Evolutionary conservation across 257 asterid species (phyloP), one percentile per base, ranked within the genome.

Genomic region (Plantago elongata): DNA sequence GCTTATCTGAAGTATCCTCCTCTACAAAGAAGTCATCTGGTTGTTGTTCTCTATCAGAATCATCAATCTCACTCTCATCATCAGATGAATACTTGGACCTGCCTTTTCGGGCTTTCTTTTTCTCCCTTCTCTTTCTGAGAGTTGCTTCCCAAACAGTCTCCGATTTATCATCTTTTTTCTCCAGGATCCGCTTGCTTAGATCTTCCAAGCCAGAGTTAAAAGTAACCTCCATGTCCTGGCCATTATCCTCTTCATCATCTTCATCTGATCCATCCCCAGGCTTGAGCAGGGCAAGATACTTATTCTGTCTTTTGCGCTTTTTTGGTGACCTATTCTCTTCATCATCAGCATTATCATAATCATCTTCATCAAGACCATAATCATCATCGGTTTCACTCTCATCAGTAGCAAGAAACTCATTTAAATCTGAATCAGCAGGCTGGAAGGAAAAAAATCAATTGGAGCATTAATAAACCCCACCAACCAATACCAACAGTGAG

Each of bases 101-200:
- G 22, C 72, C 79, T 66, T 82, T 89, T 43, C 83, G 69, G 37
- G 78, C 81, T 67, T 76, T 85, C 84, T 72, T 89, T 77, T 82
- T 89, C 84, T 87, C 99, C 43, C 44, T 74, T 57, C 75, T 75
- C 85, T 81, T 83, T 67, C 89, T 80, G 63, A 85, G 88, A 68
- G 74, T 64, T 14, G 88, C 85, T 56, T 87, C 95, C 99, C 97
- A 93, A 45, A 87, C 90, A 60, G 87, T 74, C 80, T 89, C 99
- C 6, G 96, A 83, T 74, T 82, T 68, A 65, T 78, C 87, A 57
- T 89, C 94, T 79, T 81, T 88, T 85, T 89, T 89, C 72, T 87
- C 97, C 59, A 81, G 68, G 18, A 89, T 75, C 29, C 90, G 87
- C 62, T 85, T 89, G 78, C 96, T 93, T 72, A 89, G 62, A 70